Conservation (phyloP, 495 filamentous ascomycete genomes). For the Hypomontagnella monticulosa region DNA sequence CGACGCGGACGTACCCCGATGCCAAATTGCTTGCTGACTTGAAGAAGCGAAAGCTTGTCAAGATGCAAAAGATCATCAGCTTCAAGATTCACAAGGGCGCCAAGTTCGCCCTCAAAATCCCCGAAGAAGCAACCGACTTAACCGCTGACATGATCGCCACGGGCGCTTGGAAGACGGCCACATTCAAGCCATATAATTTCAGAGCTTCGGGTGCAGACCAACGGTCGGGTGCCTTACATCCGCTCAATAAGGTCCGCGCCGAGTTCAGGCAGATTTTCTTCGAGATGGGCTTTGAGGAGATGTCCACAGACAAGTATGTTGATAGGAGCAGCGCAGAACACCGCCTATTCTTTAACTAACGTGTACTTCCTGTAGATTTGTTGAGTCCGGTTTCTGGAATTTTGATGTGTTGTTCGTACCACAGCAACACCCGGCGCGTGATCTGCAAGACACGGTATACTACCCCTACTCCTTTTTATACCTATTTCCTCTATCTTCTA, state of each 20-base stretch:
- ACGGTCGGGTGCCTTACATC: conserved; percentile 86
- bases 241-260: conserved; percentile 90
- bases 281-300: conserved; percentile 87
- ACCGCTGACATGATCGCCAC: conserved; percentile 90
- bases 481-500: neutral
- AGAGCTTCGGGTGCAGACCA: conserved; percentile 84
- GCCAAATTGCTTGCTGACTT: conserved; percentile 78
- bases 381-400: conserved; percentile 99
- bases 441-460: conserved; percentile 83
- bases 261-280: conserved; percentile 99
- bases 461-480: neutral
- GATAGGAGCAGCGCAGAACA: conserved; percentile 40
- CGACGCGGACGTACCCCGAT: conserved; percentile 72
- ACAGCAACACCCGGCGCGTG: conserved; percentile 96
- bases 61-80: conserved; percentile 81
- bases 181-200: conserved; percentile 98
- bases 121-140: conserved; percentile 94
- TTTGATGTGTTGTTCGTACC: conserved; percentile 97
- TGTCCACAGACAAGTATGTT: conserved; percentile 73
- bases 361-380: conserved; percentile 57
- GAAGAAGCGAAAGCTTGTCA: conserved; percentile 88
- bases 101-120: conserved; percentile 84
- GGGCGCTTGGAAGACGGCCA: conserved; percentile 82
- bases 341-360: conserved; percentile 53
- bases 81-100: conserved; percentile 85